Evolutionary conservation across 257 asterid genomes (phyloP).

Genomic region (Gentiana dahurica): DNA sequence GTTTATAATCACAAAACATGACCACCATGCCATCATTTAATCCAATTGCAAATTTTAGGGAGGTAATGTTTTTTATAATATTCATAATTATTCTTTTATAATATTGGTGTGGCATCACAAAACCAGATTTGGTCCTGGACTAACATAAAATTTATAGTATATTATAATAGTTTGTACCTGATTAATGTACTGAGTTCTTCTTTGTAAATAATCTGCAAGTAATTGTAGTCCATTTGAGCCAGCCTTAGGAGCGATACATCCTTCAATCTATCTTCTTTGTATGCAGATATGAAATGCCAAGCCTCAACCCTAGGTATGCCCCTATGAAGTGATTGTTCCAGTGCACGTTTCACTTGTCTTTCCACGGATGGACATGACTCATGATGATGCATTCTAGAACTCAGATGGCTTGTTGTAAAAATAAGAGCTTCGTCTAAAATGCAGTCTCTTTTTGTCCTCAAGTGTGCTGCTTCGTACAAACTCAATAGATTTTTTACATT

Average conservation of each 20-base stretch:
- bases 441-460: not conserved
- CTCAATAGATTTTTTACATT: not conserved
- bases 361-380: not conserved
- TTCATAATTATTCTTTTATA: no score
- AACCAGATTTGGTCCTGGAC: no score
- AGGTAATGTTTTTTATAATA: no score
- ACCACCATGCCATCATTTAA: no score
- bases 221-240: slow-evolving; percentile 7
- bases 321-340: slow-evolving; percentile 6
- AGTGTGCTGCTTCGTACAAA: not conserved
- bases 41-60: no score
- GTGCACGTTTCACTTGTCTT: slow-evolving; percentile 7
- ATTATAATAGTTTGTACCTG: no score
- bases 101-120: no score
- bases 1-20: no score
- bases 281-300: not conserved
- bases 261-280: slow-evolving; percentile 3
- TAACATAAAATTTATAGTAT: no score
- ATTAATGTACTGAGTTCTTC: not conserved
- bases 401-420: slow-evolving; percentile 1
- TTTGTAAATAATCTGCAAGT: slow-evolving; percentile 4
- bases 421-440: slow-evolving; percentile 4
- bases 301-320: slow-evolving; percentile 7
- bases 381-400: not conserved
- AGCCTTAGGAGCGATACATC: not conserved